Percentiles rank a stretch among this genome's conserved stretches.
phyloP scores from a whole-genome alignment of 1,139 yeast species.

The Martiniozyma asiatica region DNA sequence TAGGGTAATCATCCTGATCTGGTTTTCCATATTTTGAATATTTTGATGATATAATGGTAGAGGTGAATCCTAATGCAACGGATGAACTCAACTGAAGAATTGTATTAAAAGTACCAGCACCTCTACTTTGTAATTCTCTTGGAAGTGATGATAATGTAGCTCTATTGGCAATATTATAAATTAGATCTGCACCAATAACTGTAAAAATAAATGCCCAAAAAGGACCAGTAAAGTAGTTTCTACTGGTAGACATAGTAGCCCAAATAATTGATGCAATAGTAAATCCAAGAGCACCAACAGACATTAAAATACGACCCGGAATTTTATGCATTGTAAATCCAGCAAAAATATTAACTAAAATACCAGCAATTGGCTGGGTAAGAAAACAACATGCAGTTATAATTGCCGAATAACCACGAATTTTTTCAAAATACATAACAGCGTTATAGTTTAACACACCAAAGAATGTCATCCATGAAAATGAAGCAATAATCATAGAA shows the following conservation, averaged over 20 bases:
- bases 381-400: conserved; percentile 30
- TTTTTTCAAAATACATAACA: conserved; percentile 29
- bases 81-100: conserved; percentile 27
- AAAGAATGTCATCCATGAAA: conserved; percentile 29
- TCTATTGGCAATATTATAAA: conserved; percentile 31
- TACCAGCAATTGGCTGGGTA: conserved; percentile 26
- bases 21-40: conserved; percentile 22
- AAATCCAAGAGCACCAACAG: conserved; percentile 25
- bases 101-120: conserved; percentile 35
- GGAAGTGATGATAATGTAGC: conserved; percentile 30
- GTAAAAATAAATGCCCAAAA: conserved; percentile 28
- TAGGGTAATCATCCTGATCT: conserved; percentile 14
- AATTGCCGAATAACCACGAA: conserved; percentile 25
- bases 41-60: conserved; percentile 26
- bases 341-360: conserved; percentile 28
- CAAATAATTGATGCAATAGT: conserved; percentile 26
- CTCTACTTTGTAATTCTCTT: conserved; percentile 27
- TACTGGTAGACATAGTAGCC: conserved; percentile 25
- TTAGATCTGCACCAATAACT: conserved; percentile 34
- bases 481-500: conserved; percentile 25
- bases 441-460: conserved; percentile 29
- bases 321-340: conserved; percentile 31
- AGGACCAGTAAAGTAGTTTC: conserved; percentile 31
- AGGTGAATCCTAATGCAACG: conserved; percentile 29
- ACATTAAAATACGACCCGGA: conserved; percentile 27